phyloP scores from a whole-genome alignment of 345 rosid species.

The Ceriops decandra region DNA sequence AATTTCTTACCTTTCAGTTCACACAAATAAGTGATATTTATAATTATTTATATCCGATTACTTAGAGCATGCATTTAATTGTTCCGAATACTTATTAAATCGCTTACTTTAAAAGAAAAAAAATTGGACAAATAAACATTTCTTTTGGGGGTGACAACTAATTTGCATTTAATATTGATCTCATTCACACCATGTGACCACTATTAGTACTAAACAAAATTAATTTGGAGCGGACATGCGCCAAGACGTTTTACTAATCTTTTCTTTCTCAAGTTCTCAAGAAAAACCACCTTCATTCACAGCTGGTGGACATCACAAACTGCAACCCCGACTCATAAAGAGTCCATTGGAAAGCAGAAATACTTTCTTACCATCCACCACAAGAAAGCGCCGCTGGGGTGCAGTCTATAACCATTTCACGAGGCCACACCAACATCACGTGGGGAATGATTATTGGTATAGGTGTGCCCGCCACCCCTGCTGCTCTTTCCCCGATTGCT shows the following conservation, averaged over 20 bases:
- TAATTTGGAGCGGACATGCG: no score
- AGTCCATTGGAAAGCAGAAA: constrained; percentile 9
- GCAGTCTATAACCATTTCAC: constrained; percentile 8
- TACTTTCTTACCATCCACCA: constrained; percentile 11
- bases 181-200: no score
- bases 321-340: background rate
- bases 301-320: constrained; percentile 10
- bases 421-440: constrained; percentile 51
- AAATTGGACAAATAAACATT: no score
- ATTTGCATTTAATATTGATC: no score
- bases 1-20: no score
- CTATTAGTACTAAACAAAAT: no score
- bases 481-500: constrained; percentile 61
- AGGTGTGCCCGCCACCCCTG: constrained; percentile 48
- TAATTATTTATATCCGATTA: no score
- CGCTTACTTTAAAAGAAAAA: no score
- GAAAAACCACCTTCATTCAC: background rate
- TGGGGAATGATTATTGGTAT: constrained; percentile 41
- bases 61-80: no score
- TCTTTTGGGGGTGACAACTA: no score
- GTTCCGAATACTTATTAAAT: no score
- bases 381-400: background rate
- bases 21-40: no score
- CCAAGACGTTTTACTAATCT: background rate
- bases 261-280: background rate